These are phyloP conservation scores for Hondaea fermentalgiana DNA, from an alignment of 108 stramenopile genomes.

Conservation along the genomic window DNA sequence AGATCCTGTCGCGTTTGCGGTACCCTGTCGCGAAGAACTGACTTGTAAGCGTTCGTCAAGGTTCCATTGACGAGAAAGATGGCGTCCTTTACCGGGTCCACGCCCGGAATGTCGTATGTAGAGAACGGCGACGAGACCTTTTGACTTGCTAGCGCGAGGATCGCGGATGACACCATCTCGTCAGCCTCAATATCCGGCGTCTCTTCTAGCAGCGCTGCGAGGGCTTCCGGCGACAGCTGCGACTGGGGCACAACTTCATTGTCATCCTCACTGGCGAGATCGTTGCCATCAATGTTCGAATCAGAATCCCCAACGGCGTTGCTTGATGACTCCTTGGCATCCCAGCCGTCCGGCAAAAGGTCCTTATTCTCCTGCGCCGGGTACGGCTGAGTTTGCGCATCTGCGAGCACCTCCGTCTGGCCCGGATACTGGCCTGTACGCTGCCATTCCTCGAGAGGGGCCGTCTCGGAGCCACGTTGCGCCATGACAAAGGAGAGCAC, in stretches of 20 bases:
- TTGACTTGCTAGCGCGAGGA: not conserved
- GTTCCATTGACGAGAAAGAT: not conserved
- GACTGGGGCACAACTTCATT: not conserved
- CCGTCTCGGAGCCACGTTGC: not conserved
- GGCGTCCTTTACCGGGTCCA: not conserved
- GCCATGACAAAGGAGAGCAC: not conserved
- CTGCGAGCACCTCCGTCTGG: not conserved
- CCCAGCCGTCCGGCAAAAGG: not conserved
- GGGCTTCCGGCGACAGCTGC: not conserved
- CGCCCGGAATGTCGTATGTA: not conserved
- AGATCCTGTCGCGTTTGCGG: not conserved
- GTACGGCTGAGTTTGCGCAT: not conserved
- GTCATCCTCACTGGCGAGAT: not conserved
- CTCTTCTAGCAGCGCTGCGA: not conserved
- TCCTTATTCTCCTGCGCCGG: not conserved
- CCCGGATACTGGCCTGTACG: not conserved
- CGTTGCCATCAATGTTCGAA: not conserved
- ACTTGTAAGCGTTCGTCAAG: not conserved
- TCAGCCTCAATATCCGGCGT: not conserved
- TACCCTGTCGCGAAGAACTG: not conserved
- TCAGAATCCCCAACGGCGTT: too few relatives aligned
- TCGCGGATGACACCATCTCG: not conserved
- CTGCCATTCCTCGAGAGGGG: not conserved
- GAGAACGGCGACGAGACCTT: not conserved
- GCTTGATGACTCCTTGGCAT: not conserved